Evolutionary conservation across 495 filamentous ascomycete species (phyloP).

Genomic region (Xylaria castorea): DNA sequence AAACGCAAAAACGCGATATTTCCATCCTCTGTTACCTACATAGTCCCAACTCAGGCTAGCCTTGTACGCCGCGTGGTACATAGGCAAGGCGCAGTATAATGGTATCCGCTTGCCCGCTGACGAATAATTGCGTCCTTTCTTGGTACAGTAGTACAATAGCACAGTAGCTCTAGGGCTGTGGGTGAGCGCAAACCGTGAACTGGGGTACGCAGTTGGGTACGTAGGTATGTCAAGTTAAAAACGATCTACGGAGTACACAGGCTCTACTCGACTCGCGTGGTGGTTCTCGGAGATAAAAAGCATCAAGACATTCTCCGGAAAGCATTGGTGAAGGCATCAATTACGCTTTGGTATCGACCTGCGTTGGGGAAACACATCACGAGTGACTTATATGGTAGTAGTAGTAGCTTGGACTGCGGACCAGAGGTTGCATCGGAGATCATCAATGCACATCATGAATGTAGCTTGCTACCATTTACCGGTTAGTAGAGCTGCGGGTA

Average conservation of each 20-base stretch:
- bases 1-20: neutral
- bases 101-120: neutral
- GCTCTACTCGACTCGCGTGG: neutral
- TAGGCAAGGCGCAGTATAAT: constrained; percentile 1
- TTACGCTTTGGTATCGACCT: neutral
- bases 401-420: constrained; percentile 2
- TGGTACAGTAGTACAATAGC: neutral
- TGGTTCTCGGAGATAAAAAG: neutral
- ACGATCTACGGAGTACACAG: constrained; percentile 3
- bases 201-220: neutral
- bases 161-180: neutral
- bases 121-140: neutral
- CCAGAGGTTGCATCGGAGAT: constrained; percentile 8
- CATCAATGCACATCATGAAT: neutral
- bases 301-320: neutral
- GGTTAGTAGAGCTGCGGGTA: neutral
- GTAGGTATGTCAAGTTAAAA: neutral
- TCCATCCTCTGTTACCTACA: neutral
- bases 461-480: neutral
- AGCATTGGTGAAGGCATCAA: neutral
- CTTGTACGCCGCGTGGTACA: constrained; percentile 10
- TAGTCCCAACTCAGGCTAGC: neutral
- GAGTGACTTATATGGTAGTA: constrained; percentile 17
- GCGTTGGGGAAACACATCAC: neutral
- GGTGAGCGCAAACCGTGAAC: neutral